phyloP scores from a whole-genome alignment of 2,329 filamentous ascomycete genomes.

The Coniochaeta sp. region DNA sequence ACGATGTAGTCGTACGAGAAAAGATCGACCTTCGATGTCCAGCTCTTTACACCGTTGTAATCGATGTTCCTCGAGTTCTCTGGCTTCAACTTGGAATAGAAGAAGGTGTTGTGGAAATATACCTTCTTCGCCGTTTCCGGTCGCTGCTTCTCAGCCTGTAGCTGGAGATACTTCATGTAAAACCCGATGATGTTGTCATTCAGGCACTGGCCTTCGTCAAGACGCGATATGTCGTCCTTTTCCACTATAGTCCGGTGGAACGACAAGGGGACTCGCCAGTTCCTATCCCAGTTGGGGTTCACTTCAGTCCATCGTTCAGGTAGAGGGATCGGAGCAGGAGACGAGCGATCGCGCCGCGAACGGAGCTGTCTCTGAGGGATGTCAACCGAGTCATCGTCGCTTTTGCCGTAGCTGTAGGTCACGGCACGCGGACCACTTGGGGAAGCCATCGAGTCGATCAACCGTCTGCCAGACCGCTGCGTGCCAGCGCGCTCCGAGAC shows the following conservation, averaged over 20 bases:
- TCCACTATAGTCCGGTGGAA: constrained; percentile 63
- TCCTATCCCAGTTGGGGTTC: constrained; percentile 42
- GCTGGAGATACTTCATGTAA: constrained; percentile 70
- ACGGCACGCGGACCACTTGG: not conserved
- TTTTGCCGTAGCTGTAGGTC: not conserved
- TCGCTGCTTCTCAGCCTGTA: constrained; percentile 45
- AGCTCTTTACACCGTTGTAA: constrained; percentile 76
- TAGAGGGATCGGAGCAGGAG: not conserved
- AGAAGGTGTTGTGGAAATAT: constrained; percentile 90
- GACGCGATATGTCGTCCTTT: constrained; percentile 63
- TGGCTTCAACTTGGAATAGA: constrained; percentile 71
- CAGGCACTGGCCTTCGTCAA: constrained; percentile 79
- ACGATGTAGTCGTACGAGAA: constrained; percentile 84
- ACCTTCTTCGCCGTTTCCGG: constrained; percentile 56
- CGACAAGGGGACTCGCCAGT: constrained; percentile 53
- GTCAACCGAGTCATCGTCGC: constrained; percentile 4
- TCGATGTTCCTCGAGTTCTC: constrained; percentile 57
- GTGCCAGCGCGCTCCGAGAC: not conserved
- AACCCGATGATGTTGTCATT: constrained; percentile 93
- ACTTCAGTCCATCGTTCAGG: constrained; percentile 39
- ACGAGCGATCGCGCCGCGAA: constrained; percentile 7
- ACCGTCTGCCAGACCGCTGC: not conserved
- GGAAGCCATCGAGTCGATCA: not conserved
- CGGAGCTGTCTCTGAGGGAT: constrained; percentile 12
- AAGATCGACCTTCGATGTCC: constrained; percentile 81